A percentile compares a stretch with the other conserved stretches of the same genome.
These are phyloP conservation scores for Ophiostoma sp. DNA, from an alignment of 2,329 filamentous ascomycete species.

Conservation along the genomic window DNA sequence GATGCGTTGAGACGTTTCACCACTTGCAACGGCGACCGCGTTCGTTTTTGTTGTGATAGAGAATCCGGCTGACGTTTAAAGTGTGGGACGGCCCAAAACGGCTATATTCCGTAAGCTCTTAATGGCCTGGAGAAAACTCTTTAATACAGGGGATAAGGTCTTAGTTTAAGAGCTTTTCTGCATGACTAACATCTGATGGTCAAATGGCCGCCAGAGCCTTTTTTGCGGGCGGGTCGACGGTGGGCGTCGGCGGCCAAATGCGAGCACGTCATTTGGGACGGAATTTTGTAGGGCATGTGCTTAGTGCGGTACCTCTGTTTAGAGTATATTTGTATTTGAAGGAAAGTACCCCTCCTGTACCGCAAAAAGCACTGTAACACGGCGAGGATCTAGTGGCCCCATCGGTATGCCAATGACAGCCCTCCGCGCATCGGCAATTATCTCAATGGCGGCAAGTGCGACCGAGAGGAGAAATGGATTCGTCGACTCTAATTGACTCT, in stretches of 20 bases:
- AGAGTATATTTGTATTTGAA: background rate
- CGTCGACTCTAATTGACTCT: background rate
- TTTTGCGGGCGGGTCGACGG: background rate
- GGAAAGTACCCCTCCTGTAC: background rate
- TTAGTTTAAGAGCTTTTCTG: slow-evolving; percentile 6
- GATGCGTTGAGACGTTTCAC: background rate
- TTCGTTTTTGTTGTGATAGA: background rate
- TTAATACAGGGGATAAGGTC: background rate
- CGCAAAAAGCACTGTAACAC: slow-evolving; percentile 14
- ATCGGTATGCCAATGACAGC: background rate
- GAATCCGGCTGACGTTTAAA: background rate
- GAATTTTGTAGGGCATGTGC: slow-evolving; percentile 7
- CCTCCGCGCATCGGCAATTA: slow-evolving; percentile 20
- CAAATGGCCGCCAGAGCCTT: background rate
- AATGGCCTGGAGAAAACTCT: background rate
- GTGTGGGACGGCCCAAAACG: slow-evolving; percentile 4
- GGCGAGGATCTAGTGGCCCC: slow-evolving; percentile 15
- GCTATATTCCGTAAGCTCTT: slow-evolving; percentile 9
- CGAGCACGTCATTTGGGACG: slow-evolving; percentile 22
- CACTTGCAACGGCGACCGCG: background rate
- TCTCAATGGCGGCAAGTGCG: slow-evolving; percentile 18
- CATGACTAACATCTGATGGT: slow-evolving; percentile 7
- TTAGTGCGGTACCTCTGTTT: slow-evolving; percentile 11
- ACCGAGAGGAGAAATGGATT: slow-evolving; percentile 1
- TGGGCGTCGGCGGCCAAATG: slow-evolving; percentile 12